Conservation (phyloP, 352 stramenopile species). For the Phytophthora tentaculata region DNA sequence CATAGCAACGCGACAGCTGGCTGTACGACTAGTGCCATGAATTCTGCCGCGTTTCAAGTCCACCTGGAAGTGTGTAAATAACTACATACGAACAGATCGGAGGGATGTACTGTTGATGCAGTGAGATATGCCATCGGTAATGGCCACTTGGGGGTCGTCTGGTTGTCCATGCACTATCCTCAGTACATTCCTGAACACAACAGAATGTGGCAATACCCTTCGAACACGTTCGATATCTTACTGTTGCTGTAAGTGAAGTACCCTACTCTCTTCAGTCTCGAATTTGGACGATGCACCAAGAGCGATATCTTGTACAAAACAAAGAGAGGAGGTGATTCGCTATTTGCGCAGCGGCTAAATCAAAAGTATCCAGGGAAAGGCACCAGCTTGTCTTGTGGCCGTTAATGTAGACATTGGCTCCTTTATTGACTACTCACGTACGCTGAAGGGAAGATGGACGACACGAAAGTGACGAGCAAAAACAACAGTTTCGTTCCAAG, state of each 20-base stretch:
- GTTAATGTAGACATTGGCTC: too few relatives aligned
- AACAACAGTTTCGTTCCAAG: too few relatives aligned
- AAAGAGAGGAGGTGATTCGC: not conserved
- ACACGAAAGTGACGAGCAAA: too few relatives aligned
- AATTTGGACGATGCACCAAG: constrained; percentile 16
- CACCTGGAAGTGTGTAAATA: constrained; percentile 15
- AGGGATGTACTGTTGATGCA: too few relatives aligned
- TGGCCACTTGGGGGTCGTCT: constrained; percentile 3
- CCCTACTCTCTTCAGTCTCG: constrained; percentile 8
- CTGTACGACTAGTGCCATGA: constrained; percentile 1
- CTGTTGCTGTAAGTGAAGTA: constrained; percentile 18
- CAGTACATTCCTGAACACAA: constrained; percentile 10
- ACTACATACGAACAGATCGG: constrained; percentile 7
- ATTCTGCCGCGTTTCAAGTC: not conserved
- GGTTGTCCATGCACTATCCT: constrained; percentile 5
- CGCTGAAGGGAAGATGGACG: too few relatives aligned
- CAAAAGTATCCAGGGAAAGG: constrained; percentile 4
- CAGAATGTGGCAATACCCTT: constrained; percentile 12
- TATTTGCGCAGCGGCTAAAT: constrained; percentile 3
- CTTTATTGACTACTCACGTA: too few relatives aligned
- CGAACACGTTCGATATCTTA: constrained; percentile 9
- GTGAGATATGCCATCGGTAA: constrained; percentile 8
- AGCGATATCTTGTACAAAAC: constrained; percentile 5
- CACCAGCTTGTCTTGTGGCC: too few relatives aligned
- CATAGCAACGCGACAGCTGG: constrained; percentile 1